phyloP scores from a whole-genome alignment of 2,329 filamentous ascomycete genomes.

The Diplodia scrobiculata region DNA sequence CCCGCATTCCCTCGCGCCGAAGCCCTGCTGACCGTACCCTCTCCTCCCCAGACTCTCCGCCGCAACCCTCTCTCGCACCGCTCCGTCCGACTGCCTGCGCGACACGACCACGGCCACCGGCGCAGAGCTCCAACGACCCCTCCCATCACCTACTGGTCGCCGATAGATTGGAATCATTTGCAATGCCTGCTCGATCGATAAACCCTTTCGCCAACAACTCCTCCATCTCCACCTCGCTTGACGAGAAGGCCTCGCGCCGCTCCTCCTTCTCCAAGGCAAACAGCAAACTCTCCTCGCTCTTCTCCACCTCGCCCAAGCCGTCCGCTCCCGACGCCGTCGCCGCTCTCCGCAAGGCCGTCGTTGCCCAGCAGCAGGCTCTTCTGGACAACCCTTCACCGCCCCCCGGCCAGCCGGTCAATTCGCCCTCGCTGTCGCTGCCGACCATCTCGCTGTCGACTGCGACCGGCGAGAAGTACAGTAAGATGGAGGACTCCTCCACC shows the following conservation, averaged over 20 bases:
- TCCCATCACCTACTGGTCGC: conserved; percentile 14
- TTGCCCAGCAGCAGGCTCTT: conserved; percentile 59
- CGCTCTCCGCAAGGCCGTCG: conserved; percentile 67
- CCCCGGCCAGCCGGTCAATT: conserved; percentile 62
- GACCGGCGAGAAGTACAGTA: conserved; percentile 65
- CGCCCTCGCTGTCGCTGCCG: conserved; percentile 75
- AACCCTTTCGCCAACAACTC: conserved; percentile 60
- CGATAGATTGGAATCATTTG: conserved; percentile 28
- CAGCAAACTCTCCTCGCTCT: conserved; percentile 74
- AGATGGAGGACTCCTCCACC: conserved; percentile 64
- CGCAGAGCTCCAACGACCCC: conserved; percentile 17
- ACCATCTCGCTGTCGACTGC: conserved; percentile 91
- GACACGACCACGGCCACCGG: conserved; percentile 1
- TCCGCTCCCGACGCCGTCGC: conserved; percentile 59
- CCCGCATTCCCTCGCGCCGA: conserved; percentile 4
- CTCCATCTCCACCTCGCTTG: conserved; percentile 53
- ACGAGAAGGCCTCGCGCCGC: conserved; percentile 56
- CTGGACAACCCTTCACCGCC: conserved; percentile 63
- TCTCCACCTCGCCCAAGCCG: conserved; percentile 75
- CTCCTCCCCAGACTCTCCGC: conserved; percentile 10
- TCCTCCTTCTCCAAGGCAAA: conserved; percentile 61
- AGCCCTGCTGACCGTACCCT: conserved; percentile 14
- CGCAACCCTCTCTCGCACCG: not conserved
- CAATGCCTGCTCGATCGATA: conserved; percentile 64
- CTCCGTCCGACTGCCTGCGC: conserved; percentile 1